A percentile compares a stretch with the other conserved stretches of the same genome.
These are phyloP conservation scores for Colletotrichum sublineola DNA, from an alignment of 2,329 filamentous ascomycete genomes.

Conservation along the genomic window DNA sequence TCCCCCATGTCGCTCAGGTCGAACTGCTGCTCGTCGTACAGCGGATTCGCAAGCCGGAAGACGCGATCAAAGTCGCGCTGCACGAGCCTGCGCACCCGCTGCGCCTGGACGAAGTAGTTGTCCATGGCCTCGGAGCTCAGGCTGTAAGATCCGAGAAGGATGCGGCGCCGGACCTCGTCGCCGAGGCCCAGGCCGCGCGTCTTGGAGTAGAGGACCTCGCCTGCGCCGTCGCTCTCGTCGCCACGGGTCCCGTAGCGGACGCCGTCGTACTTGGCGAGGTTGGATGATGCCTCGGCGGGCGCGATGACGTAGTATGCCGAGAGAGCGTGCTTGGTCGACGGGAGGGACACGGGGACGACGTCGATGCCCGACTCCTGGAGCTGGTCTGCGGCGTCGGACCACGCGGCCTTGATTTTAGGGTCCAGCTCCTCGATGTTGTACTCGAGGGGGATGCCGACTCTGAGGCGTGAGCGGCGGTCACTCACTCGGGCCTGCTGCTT, in stretches of 20 bases:
- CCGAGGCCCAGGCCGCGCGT: conserved; percentile 84
- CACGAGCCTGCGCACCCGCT: conserved; percentile 86
- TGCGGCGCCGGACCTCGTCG: conserved; percentile 85
- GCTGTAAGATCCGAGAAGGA: conserved; percentile 90
- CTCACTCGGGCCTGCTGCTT: conserved; percentile 54
- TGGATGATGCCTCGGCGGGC: conserved; percentile 94
- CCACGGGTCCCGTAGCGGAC: conserved; percentile 85
- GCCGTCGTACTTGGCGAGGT: conserved; percentile 96
- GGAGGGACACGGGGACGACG: conserved; percentile 83
- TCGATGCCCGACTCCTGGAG: conserved; percentile 76
- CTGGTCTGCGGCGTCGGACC: conserved; percentile 71
- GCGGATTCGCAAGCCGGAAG: conserved; percentile 78
- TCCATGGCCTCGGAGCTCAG: conserved; percentile 91
- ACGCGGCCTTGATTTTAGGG: conserved; percentile 75
- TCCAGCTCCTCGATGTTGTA: conserved; percentile 91
- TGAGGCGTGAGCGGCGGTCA: conserved; percentile 51
- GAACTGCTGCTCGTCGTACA: conserved; percentile 68
- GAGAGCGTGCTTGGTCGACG: conserved; percentile 85
- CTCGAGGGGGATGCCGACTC: conserved; percentile 74
- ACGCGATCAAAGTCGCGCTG: conserved; percentile 87
- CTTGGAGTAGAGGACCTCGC: conserved; percentile 79
- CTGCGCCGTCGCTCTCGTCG: conserved; percentile 64
- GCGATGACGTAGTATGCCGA: conserved; percentile 97
- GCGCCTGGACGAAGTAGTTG: conserved; percentile 97
- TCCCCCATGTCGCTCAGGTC: conserved; percentile 73